These are phyloP conservation scores for Marasmius sp. DNA, from an alignment of 1,284 basidiomycete species.

Conservation along the genomic window DNA sequence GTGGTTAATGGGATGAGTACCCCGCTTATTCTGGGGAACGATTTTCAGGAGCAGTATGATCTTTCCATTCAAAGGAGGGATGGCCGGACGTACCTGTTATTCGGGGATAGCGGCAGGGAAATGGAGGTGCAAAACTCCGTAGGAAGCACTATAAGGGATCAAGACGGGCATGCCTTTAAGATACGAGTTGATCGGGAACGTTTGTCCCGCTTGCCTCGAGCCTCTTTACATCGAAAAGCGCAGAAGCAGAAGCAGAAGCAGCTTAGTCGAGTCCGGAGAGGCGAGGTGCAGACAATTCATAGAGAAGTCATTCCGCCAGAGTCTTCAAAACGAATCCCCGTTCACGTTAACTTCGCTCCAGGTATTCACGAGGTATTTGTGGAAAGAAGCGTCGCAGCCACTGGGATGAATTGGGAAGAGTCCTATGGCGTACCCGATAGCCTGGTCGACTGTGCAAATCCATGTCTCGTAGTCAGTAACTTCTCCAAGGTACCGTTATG, in stretches of 20 bases:
- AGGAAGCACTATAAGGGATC: background rate
- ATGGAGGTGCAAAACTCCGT: conserved; percentile 13
- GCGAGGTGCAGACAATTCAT: background rate
- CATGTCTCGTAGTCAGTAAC: conserved; percentile 19
- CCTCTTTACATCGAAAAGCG: background rate
- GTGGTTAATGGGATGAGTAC: conserved; percentile 22
- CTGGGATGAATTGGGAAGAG: conserved; percentile 12
- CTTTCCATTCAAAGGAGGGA: conserved; percentile 23
- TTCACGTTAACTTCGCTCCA: background rate
- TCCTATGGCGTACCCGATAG: conserved; percentile 18
- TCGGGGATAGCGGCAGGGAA: conserved; percentile 21
- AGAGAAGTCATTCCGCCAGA: conserved; percentile 15
- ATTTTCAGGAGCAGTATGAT: conserved; percentile 29
- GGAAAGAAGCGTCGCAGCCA: conserved; percentile 1
- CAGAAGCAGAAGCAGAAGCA: background rate
- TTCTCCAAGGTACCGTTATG: conserved; percentile 17
- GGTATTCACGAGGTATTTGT: conserved; percentile 10
- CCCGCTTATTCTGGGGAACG: conserved; percentile 29
- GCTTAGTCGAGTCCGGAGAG: background rate
- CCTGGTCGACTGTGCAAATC: conserved; percentile 14
- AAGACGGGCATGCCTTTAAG: conserved; percentile 16
- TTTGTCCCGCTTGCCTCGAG: background rate
- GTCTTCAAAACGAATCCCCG: background rate
- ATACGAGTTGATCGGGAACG: background rate
- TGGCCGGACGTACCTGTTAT: conserved; percentile 15